Conservation (phyloP, 2,329 filamentous ascomycete species). For the Diplodia sapinea region DNA sequence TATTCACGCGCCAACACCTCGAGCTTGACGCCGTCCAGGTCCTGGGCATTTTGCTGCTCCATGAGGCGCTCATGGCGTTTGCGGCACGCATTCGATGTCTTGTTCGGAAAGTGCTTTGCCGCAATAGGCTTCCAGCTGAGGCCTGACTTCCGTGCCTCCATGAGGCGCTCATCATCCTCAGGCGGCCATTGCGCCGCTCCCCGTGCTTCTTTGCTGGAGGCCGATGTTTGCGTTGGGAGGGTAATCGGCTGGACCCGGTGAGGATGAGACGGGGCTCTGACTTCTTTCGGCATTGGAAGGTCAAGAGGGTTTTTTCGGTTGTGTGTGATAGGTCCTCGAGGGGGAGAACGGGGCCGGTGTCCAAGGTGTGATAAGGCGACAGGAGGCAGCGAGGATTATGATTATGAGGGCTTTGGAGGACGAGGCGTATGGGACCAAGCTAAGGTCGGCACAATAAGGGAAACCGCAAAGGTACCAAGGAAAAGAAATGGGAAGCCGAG, state of each 20-base stretch:
- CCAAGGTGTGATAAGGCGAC: not conserved
- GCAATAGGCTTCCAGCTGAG: slow-evolving; percentile 87
- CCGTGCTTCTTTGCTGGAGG: slow-evolving; percentile 37
- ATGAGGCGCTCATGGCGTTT: slow-evolving; percentile 87
- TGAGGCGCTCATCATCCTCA: slow-evolving; percentile 74
- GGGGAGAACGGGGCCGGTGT: not conserved
- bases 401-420: slow-evolving; percentile 17
- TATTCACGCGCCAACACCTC: slow-evolving; percentile 79
- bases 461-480: slow-evolving; percentile 13
- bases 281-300: slow-evolving; percentile 53
- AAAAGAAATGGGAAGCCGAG: slow-evolving; percentile 14
- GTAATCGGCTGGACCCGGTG: slow-evolving; percentile 42
- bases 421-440: not conserved
- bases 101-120: slow-evolving; percentile 74
- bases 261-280: slow-evolving; percentile 41
- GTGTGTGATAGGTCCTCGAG: slow-evolving; percentile 5
- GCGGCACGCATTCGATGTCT: slow-evolving; percentile 81
- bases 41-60: slow-evolving; percentile 73
- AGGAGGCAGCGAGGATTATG: slow-evolving; percentile 23
- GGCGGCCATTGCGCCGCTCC: slow-evolving; percentile 66
- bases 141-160: slow-evolving; percentile 73
- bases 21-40: slow-evolving; percentile 78
- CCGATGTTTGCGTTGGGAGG: slow-evolving; percentile 41
- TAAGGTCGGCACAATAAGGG: not conserved
- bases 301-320: not conserved